These are phyloP conservation scores for Amorphotheca resinae DNA, from an alignment of 495 filamentous ascomycete genomes.

Conservation along the genomic window DNA sequence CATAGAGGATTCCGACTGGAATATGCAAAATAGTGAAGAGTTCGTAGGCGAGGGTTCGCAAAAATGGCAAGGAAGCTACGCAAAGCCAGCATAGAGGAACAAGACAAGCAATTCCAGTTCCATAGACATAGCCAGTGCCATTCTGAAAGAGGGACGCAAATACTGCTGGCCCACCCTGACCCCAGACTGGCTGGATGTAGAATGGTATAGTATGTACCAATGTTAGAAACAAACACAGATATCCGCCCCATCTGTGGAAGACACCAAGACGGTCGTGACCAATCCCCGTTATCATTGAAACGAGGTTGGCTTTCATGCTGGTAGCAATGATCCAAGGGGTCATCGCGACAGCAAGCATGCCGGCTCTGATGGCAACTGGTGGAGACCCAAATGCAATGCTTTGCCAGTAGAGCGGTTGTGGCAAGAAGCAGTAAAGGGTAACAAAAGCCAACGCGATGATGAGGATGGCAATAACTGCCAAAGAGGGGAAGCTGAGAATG, in stretches of 20 bases:
- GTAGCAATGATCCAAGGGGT: constrained; percentile 87
- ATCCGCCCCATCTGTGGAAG: constrained; percentile 86
- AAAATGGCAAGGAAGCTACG: constrained; percentile 64
- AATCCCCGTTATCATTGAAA: constrained; percentile 78
- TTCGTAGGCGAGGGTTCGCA: constrained; percentile 57
- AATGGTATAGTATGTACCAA: constrained; percentile 80
- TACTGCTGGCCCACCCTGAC: constrained; percentile 53
- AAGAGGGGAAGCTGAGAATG: constrained; percentile 62
- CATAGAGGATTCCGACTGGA: constrained; percentile 65
- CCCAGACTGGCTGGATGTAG: constrained; percentile 77
- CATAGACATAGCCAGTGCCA: constrained; percentile 60
- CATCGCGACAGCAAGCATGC: constrained; percentile 90
- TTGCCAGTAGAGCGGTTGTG: constrained; percentile 73
- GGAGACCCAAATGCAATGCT: constrained; percentile 78
- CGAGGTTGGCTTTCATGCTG: constrained; percentile 82
- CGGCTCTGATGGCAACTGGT: constrained; percentile 75
- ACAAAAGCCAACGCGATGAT: constrained; percentile 55
- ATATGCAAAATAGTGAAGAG: constrained; percentile 72
- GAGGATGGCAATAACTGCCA: constrained; percentile 54
- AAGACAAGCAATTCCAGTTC: constrained; percentile 78
- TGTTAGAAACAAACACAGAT: constrained; percentile 70
- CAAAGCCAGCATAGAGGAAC: constrained; percentile 72
- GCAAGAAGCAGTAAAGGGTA: constrained; percentile 69
- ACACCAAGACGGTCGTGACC: constrained; percentile 88
- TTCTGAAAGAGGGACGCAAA: constrained; percentile 52